These are phyloP conservation scores for Aspergillus sp. DNA, from an alignment of 2,329 filamentous ascomycete species.

Conservation along the genomic window DNA sequence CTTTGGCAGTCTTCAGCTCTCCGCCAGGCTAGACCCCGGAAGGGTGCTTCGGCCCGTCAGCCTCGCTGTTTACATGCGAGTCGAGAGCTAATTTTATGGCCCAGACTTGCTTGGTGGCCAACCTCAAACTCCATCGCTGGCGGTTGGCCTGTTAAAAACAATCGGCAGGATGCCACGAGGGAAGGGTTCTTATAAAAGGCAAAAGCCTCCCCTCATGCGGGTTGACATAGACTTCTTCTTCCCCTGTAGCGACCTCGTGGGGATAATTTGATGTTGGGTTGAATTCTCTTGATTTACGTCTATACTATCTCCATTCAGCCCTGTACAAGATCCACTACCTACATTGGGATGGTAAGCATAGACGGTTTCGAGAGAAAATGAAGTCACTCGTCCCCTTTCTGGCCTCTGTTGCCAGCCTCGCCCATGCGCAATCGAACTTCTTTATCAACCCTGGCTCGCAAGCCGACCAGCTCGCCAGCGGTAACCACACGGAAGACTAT, in stretches of 20 bases:
- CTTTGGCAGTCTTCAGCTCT: background rate
- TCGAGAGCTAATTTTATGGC: background rate
- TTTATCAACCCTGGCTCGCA: slow-evolving; percentile 16
- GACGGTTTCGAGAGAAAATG: slow-evolving; percentile 1
- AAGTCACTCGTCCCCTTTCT: slow-evolving; percentile 3
- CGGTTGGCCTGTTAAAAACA: background rate
- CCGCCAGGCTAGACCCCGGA: background rate
- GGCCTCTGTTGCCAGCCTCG: background rate
- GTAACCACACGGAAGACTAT: slow-evolving; percentile 14
- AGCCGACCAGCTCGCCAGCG: slow-evolving; percentile 11
- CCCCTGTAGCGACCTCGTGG: background rate
- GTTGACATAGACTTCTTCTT: background rate
- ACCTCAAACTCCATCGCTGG: background rate
- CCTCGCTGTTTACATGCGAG: background rate
- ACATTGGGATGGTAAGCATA: background rate
- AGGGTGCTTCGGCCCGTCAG: background rate
- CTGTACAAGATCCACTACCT: background rate
- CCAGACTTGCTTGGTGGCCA: background rate
- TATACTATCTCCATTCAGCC: background rate
- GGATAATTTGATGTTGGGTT: background rate
- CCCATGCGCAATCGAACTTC: slow-evolving; percentile 8
- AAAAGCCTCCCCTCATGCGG: background rate
- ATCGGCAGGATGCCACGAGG: background rate
- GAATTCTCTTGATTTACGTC: background rate
- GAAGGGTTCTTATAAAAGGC: background rate